These are phyloP conservation scores for Lenzites betulinus DNA, from an alignment of 768 basidiomycete genomes.

Conservation along the genomic window DNA sequence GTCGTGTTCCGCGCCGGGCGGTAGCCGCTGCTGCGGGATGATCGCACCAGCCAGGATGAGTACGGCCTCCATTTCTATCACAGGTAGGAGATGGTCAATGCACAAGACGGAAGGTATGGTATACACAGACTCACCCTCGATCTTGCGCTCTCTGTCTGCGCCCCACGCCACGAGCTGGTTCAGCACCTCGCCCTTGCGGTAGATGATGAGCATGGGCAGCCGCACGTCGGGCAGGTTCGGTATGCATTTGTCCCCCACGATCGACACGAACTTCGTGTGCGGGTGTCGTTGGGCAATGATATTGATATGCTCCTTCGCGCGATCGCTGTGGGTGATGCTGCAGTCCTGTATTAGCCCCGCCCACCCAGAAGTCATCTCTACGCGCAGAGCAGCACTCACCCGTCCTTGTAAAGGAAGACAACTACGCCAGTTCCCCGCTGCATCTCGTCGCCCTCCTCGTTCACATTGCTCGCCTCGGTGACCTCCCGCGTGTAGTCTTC, in stretches of 20 bases:
- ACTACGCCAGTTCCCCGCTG: conserved; percentile 88
- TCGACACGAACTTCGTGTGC: conserved; percentile 93
- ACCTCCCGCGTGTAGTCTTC: conserved; percentile 96
- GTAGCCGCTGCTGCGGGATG: conserved; percentile 53
- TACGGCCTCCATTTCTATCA: conserved; percentile 70
- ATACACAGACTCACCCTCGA: conserved; percentile 62
- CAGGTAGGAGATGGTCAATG: neutral
- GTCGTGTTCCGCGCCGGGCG: conserved; percentile 22
- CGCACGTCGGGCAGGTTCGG: conserved; percentile 92
- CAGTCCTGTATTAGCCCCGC: neutral
- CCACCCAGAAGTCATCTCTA: neutral
- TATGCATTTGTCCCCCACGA: conserved; percentile 93
- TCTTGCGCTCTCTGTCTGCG: conserved; percentile 69
- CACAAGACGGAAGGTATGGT: neutral
- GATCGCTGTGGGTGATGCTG: conserved; percentile 82
- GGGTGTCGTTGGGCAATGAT: conserved; percentile 82
- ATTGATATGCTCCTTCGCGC: conserved; percentile 67
- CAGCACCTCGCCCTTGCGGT: conserved; percentile 88
- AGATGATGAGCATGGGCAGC: conserved; percentile 89
- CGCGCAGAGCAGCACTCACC: conserved; percentile 54
- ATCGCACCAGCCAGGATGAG: conserved; percentile 67
- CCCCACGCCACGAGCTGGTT: conserved; percentile 88
- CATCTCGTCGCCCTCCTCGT: conserved; percentile 64
- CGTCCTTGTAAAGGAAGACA: conserved; percentile 94
- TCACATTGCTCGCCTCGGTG: conserved; percentile 83